phyloP scores from a whole-genome alignment of 495 filamentous ascomycete genomes.

The Hypoxylon fuscum region DNA sequence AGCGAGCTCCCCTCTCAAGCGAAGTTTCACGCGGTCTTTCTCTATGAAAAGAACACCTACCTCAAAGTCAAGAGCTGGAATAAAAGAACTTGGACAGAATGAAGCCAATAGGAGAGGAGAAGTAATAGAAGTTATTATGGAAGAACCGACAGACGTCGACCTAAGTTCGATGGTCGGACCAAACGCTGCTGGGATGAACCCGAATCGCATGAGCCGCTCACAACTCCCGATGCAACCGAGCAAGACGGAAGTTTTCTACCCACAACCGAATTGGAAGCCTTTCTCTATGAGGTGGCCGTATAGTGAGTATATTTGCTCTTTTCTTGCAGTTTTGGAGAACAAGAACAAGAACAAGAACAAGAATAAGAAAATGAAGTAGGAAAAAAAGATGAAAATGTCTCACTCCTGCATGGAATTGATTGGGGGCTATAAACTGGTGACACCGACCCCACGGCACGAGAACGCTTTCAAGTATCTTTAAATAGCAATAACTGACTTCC shows the following conservation, averaged over 20 bases:
- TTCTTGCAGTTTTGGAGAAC: background rate
- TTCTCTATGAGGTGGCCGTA: conserved; percentile 75
- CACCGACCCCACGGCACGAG: too few relatives aligned
- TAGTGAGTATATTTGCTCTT: conserved; percentile 40
- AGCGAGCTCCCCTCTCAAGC: conserved; percentile 45
- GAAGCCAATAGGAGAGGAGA: conserved; percentile 62
- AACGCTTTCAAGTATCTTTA: background rate
- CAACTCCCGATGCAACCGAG: conserved; percentile 40
- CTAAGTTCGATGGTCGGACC: conserved; percentile 55
- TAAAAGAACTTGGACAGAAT: conserved; percentile 55
- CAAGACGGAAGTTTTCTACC: conserved; percentile 59
- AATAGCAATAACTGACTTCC: background rate
- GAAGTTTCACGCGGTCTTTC: conserved; percentile 48
- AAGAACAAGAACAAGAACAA: too few relatives aligned
- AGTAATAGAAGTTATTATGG: conserved; percentile 61
- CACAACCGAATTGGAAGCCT: conserved; percentile 75
- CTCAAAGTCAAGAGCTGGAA: conserved; percentile 41
- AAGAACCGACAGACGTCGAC: conserved; percentile 45
- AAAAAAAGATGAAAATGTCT: too few relatives aligned
- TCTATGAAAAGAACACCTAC: conserved; percentile 39
- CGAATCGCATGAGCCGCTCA: conserved; percentile 36
- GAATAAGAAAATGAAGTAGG: too few relatives aligned
- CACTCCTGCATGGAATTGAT: too few relatives aligned
- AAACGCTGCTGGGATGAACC: conserved; percentile 12
- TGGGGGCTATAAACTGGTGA: too few relatives aligned